These are phyloP conservation scores for Pyrrhoderma lamaoense DNA, from an alignment of 1,284 basidiomycete genomes.

Conservation along the genomic window DNA sequence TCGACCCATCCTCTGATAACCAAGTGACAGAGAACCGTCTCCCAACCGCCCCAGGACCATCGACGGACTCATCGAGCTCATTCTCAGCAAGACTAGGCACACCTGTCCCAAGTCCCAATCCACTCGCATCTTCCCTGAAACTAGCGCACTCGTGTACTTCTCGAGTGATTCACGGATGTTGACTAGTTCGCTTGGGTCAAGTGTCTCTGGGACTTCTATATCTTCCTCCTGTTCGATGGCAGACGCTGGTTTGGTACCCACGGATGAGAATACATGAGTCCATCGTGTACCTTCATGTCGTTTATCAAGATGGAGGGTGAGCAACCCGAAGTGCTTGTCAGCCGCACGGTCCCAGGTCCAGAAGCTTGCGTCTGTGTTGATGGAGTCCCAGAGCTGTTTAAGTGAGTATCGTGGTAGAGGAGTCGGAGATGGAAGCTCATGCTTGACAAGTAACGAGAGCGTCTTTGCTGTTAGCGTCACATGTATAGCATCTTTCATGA, in stretches of 20 bases:
- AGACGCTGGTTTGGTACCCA: slow-evolving; percentile 28
- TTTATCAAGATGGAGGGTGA: slow-evolving; percentile 84
- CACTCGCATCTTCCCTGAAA: slow-evolving; percentile 50
- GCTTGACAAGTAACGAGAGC: slow-evolving; percentile 57
- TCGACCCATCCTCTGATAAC: slow-evolving; percentile 46
- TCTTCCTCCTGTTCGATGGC: slow-evolving; percentile 31
- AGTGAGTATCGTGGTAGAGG: slow-evolving; percentile 53
- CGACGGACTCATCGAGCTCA: slow-evolving; percentile 80
- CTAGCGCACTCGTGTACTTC: slow-evolving; percentile 69
- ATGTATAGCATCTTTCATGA: slow-evolving; percentile 54
- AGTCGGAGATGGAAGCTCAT: slow-evolving; percentile 28
- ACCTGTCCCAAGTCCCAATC: slow-evolving; percentile 52
- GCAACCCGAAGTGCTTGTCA: slow-evolving; percentile 54
- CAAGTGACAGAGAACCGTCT: slow-evolving; percentile 53
- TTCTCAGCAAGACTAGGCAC: slow-evolving; percentile 73
- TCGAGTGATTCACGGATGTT: slow-evolving; percentile 74
- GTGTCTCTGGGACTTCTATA: slow-evolving; percentile 79
- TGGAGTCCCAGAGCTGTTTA: slow-evolving; percentile 68
- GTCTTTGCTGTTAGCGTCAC: slow-evolving; percentile 60
- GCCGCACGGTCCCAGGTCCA: slow-evolving; percentile 86
- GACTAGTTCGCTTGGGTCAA: slow-evolving; percentile 78
- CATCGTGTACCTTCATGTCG: slow-evolving; percentile 73
- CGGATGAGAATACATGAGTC: slow-evolving; percentile 70
- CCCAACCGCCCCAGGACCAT: slow-evolving; percentile 52
- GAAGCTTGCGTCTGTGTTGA: slow-evolving; percentile 64